A percentile compares a stretch with the other conserved stretches of the same genome.
These are phyloP conservation scores for Trametopsis cervina DNA, from an alignment of 768 basidiomycete genomes.

Conservation along the genomic window DNA sequence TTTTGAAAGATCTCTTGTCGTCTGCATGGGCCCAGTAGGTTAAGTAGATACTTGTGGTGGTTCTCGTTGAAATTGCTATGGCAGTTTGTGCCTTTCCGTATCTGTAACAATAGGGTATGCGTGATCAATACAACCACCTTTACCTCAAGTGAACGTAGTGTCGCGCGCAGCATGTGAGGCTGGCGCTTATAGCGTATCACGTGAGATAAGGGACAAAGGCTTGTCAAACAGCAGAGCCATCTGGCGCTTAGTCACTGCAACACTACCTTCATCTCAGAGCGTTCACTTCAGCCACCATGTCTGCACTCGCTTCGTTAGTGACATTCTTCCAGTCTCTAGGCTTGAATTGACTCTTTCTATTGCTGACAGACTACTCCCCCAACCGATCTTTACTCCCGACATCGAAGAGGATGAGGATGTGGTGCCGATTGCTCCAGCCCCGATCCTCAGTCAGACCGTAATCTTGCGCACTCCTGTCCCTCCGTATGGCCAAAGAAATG, in stretches of 20 bases:
- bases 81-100: neutral
- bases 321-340: slow-evolving; percentile 26
- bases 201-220: neutral
- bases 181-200: neutral
- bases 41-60: no score
- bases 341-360: slow-evolving; percentile 9
- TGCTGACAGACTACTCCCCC: slow-evolving; percentile 55
- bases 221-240: slow-evolving; percentile 1
- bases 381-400: slow-evolving; percentile 48
- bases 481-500: slow-evolving; percentile 76
- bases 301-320: slow-evolving; percentile 80
- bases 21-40: slow-evolving; percentile 45
- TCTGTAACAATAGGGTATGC: no score
- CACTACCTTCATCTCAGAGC: slow-evolving; percentile 2
- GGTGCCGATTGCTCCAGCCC: slow-evolving; percentile 25
- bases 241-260: neutral
- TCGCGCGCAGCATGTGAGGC: no score
- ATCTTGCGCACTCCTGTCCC: slow-evolving; percentile 55
- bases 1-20: slow-evolving; percentile 53
- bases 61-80: no score
- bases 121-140: no score
- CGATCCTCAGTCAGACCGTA: slow-evolving; percentile 31
- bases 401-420: slow-evolving; percentile 47
- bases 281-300: slow-evolving; percentile 29
- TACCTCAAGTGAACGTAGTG: no score